These are phyloP conservation scores for Debaryomyces robertsiae DNA, from an alignment of 1,139 yeast genomes.

Conservation along the genomic window DNA sequence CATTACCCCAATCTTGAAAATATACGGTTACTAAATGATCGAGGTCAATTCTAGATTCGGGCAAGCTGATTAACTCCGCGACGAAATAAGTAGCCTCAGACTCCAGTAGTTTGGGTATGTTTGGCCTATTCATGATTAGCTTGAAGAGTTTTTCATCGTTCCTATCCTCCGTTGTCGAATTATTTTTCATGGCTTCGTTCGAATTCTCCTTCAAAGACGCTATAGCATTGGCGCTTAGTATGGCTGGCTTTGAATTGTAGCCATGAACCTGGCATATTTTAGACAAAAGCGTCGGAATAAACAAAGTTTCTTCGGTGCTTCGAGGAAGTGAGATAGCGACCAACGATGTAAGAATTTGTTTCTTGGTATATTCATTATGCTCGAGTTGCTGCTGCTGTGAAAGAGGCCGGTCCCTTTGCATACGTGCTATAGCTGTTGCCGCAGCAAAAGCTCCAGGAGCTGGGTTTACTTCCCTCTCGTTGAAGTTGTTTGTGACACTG, in stretches of 20 bases:
- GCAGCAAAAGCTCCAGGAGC: constrained; percentile 81
- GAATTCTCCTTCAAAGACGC: constrained; percentile 62
- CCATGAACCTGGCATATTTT: constrained; percentile 71
- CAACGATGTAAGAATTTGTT: constrained; percentile 59
- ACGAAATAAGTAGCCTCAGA: constrained; percentile 49
- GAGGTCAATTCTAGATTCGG: constrained; percentile 53
- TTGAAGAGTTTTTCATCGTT: constrained; percentile 21
- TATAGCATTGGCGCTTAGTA: constrained; percentile 66
- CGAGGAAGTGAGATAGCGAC: constrained; percentile 77
- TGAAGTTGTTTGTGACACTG: constrained; percentile 15
- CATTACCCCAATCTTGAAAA: constrained; percentile 79
- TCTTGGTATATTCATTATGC: constrained; percentile 41
- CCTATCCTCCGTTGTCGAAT: constrained; percentile 14
- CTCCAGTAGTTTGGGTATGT: constrained; percentile 25
- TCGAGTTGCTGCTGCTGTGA: constrained; percentile 23
- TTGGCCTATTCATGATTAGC: constrained; percentile 36
- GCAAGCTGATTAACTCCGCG: constrained; percentile 48
- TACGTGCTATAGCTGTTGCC: constrained; percentile 64
- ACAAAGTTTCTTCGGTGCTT: constrained; percentile 74
- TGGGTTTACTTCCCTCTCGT: constrained; percentile 54
- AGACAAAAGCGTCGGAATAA: constrained; percentile 70
- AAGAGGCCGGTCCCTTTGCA: constrained; percentile 41
- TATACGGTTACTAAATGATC: constrained; percentile 61
- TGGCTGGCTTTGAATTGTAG: constrained; percentile 66
- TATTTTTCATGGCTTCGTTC: constrained; percentile 17